Evolutionary conservation across 768 basidiomycete genomes (phyloP), one percentile per base, ranked within the genome.

Genomic region (Amanita brunnescens): DNA sequence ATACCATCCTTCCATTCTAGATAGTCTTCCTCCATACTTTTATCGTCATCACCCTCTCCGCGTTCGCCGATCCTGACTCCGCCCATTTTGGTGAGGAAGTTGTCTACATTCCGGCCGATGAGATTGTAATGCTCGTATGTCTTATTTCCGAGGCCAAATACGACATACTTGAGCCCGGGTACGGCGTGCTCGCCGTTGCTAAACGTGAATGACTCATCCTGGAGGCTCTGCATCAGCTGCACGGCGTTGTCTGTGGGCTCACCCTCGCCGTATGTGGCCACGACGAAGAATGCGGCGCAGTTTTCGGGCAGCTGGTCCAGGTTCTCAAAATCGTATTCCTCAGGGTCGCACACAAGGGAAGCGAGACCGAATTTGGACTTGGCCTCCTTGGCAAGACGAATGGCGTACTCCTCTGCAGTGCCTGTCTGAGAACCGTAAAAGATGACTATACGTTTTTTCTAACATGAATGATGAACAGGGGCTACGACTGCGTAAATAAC

Each of bases 1-100:
- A 98, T 94, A 58, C 76, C 78, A 62, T 99, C 95, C 67, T 98
- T 99, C 95, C 95, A 99, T 60, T 91, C 93, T 10, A 99, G 80
- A 65, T 98, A 99, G 67, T 99, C 95, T 71, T 99, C 95, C 66
- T 99, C 95, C 94, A 99, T 97, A 63, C 88, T 92, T 75, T 96
- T 96, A 69, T 99, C 96, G 62, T 99, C 95, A 62, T 99, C 96
- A 56, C 95, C 95, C 67, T 98, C 94, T 8, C 95, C 95, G 34
- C 86, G 76, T 64, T 86, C 84, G 38, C 93, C 93, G 32, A 98
- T 87, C 47, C 91, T 82, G 49, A 73, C 65, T 18, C 81, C 96
- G 24, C 93, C 95, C 74, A 92, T 83, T 62, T 83, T 80, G 4
- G 78, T 67, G 53, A 99, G 70, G 24, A 79, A 67, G 2, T 74